A percentile compares a stretch with the other conserved stretches of the same genome.
These are phyloP conservation scores for Daldinia concentrica DNA, from an alignment of 495 filamentous ascomycete genomes.

Conservation along the genomic window DNA sequence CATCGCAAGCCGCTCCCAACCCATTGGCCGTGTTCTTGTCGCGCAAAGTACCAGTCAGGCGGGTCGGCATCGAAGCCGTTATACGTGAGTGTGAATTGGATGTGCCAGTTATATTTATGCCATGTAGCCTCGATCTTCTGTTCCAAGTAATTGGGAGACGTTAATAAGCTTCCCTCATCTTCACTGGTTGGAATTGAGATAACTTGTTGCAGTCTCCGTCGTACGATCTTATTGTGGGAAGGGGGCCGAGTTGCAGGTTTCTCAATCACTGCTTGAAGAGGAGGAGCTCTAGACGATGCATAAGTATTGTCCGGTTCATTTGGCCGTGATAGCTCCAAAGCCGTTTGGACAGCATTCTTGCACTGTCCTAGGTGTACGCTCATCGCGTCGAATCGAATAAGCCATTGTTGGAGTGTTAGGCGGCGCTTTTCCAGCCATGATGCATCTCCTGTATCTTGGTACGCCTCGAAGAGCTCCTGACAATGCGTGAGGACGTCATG, in stretches of 20 bases:
- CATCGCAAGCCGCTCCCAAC: neutral
- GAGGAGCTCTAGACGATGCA: neutral
- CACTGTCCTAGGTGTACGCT: neutral
- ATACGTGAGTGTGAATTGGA: neutral
- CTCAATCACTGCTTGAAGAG: neutral
- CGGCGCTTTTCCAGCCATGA: conserved; percentile 5
- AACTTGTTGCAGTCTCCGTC: neutral
- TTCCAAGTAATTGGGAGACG: neutral
- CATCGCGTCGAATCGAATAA: neutral
- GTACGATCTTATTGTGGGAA: neutral
- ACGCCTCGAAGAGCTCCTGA: neutral
- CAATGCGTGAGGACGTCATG: neutral
- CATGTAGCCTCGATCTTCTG: neutral
- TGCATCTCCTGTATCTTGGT: neutral
- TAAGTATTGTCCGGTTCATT: neutral
- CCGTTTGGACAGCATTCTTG: neutral
- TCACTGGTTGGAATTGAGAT: neutral
- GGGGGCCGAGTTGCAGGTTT: neutral
- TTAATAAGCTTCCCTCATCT: neutral
- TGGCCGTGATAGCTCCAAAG: neutral
- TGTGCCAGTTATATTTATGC: neutral
- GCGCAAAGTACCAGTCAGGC: neutral
- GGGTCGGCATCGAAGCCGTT: neutral
- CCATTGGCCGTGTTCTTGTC: neutral
- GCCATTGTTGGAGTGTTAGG: conserved; percentile 5